Base-by-base conservation (phyloP, 345 rosid genomes). In the Erysimum cheiranthoides region DNA sequence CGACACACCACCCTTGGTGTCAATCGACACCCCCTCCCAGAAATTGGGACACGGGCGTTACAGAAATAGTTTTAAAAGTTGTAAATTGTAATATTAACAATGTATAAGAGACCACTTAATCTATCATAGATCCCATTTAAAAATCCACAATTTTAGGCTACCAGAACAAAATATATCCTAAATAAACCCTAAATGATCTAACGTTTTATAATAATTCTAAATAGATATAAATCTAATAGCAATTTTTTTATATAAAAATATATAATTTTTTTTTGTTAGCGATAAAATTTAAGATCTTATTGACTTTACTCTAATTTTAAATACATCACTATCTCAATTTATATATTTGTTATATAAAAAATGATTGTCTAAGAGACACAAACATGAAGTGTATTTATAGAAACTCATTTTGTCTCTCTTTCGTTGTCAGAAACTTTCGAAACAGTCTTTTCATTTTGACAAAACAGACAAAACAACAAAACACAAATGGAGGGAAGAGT, bases 391-490 rank as follows among this genome's bases (percentile, higher is more conserved):
- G 63, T 34, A 10, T 59, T 2, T 59, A 75, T 61, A 69, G 45
- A 61, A 53, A 43, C 53, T 42, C 47, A 58, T 7, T 34, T 11
- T 70, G 75, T 69, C 17, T 49, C 74, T 51, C 50, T 35, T 56
- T 64, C 60, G 10, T 45, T 70, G 61, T 70, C 71, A 64, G 66
- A 70, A 70, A 52, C 31, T 60, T 66, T 10, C 34, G 40, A 56
- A 45, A 9, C 3, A 18, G 3, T 42, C 21, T 27, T 8, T 18
- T 17, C 6, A 71, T 69, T 73, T 78, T 65, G 72, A 38, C 42
- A 62, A 67, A 71, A 45, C 31, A 58, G 43, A 73, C 70, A 78
- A 73, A 77, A 73, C 28, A 68, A 73, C 56, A 73, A 73, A 31
- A 65, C 25, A 38, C 59, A 42, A 63, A 74, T 73, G 76, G 63